A percentile compares a stretch with the other conserved stretches of the same genome.
These are phyloP conservation scores for Daldinia vernicosa DNA, from an alignment of 495 filamentous ascomycete species.

Conservation along the genomic window DNA sequence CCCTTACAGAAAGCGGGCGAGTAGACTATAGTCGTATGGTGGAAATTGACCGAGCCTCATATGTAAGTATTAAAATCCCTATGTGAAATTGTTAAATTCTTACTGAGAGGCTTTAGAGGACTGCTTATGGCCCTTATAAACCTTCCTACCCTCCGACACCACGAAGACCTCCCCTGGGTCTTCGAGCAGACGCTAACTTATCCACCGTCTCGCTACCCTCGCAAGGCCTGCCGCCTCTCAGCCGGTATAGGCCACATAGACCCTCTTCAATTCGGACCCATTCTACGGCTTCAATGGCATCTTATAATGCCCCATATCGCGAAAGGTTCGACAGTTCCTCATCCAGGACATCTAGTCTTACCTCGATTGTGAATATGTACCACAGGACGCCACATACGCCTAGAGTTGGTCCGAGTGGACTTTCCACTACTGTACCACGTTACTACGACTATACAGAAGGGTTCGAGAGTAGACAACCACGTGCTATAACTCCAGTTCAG, in stretches of 20 bases:
- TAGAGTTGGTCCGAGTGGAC: conserved; percentile 24
- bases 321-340: conserved; percentile 39
- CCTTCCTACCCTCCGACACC: conserved; percentile 50
- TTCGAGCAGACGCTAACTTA: conserved; percentile 49
- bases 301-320: conserved; percentile 36
- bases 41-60: conserved; percentile 57
- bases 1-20: conserved; percentile 59
- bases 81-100: conserved; percentile 13
- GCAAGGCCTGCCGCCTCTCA: conserved; percentile 41
- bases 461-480: conserved; percentile 49
- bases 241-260: conserved; percentile 28
- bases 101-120: conserved; percentile 46
- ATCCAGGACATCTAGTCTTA: conserved; percentile 51
- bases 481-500: conserved; percentile 29
- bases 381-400: conserved; percentile 40
- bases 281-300: conserved; percentile 42
- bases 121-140: conserved; percentile 54
- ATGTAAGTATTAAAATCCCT: conserved; percentile 46
- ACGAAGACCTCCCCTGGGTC: conserved; percentile 46
- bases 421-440: conserved; percentile 43
- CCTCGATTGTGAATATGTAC: conserved; percentile 55
- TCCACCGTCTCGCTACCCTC: conserved; percentile 49
- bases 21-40: conserved; percentile 62
- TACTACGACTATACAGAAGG: conserved; percentile 65
- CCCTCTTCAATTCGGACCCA: conserved; percentile 34